phyloP scores from a whole-genome alignment of 1,284 basidiomycete genomes.

The Retiboletus flavoniger region DNA sequence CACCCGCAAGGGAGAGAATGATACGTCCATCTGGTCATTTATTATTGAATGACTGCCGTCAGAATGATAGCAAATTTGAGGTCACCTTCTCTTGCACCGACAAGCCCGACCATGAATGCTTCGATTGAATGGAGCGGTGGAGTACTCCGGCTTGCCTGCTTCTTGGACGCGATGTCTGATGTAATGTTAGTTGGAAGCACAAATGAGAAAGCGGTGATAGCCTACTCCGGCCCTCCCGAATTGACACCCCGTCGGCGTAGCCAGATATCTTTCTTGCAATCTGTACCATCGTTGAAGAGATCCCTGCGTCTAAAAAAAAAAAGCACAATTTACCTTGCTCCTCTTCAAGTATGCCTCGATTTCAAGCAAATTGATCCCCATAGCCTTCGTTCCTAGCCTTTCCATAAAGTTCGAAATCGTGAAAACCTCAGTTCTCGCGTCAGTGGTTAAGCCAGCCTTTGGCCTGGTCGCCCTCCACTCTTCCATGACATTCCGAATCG shows the following conservation, averaged over 20 bases:
- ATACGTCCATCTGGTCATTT: constrained; percentile 59
- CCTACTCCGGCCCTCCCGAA: constrained; percentile 43
- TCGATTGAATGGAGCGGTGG: constrained; percentile 86
- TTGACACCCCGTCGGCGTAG: constrained; percentile 70
- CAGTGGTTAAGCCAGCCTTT: constrained; percentile 13
- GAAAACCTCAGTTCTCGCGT: constrained; percentile 54
- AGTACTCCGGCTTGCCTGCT: constrained; percentile 43
- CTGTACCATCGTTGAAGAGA: constrained; percentile 35
- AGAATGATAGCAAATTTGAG: background rate
- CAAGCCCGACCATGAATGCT: constrained; percentile 80
- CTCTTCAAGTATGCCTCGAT: constrained; percentile 81
- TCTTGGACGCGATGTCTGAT: constrained; percentile 31
- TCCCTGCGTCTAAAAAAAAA: background rate
- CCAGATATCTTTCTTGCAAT: constrained; percentile 75
- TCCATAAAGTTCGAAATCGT: constrained; percentile 65
- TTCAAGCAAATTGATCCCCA: constrained; percentile 78
- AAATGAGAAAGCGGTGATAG: background rate
- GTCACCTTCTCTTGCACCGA: constrained; percentile 76
- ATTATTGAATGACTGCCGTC: background rate
- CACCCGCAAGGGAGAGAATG: constrained; percentile 46
- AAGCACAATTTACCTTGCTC: constrained; percentile 66
- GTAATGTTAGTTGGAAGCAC: constrained; percentile 1
- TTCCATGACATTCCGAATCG: constrained; percentile 58
- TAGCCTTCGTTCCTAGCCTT: constrained; percentile 65
- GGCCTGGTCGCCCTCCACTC: constrained; percentile 42